Conservation (phyloP, 2,329 filamentous ascomycete genomes). For the Bipolaris oryzae region DNA sequence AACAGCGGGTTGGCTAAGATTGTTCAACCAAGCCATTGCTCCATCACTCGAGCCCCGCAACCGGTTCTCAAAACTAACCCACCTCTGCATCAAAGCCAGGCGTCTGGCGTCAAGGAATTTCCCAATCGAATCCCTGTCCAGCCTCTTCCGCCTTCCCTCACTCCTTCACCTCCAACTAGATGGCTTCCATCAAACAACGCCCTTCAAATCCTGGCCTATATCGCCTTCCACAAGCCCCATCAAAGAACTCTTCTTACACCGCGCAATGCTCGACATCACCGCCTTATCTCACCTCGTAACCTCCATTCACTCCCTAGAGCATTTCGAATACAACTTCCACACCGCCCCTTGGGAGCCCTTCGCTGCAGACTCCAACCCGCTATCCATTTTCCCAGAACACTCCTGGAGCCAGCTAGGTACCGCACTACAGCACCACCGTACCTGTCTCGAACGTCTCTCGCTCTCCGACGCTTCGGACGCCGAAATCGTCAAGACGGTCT, state of each 20-base stretch:
- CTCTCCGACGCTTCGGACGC: background rate
- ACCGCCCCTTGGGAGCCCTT: conserved; percentile 10
- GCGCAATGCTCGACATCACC: conserved; percentile 7
- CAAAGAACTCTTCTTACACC: background rate
- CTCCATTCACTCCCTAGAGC: conserved; percentile 8
- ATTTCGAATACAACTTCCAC: background rate
- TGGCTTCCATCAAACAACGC: background rate
- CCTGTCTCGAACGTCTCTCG: background rate
- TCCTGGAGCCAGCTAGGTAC: conserved; percentile 9
- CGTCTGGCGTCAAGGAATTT: background rate
- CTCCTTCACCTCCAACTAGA: background rate
- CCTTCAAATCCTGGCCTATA: conserved; percentile 9
- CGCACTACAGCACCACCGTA: conserved; percentile 7
- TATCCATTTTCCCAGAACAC: conserved; percentile 4
- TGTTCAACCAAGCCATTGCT: background rate
- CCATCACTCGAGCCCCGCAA: background rate
- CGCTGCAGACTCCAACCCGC: background rate
- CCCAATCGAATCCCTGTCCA: conserved; percentile 1
- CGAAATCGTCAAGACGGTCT: background rate
- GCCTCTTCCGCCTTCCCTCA: conserved; percentile 8
- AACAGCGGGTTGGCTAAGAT: background rate
- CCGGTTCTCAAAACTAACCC: conserved; percentile 3
- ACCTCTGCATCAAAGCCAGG: background rate
- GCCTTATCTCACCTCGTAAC: conserved; percentile 8
- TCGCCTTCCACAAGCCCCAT: conserved; percentile 7